phyloP scores from a whole-genome alignment of 805 yeast species.

The Cyberlindnera misumaiensis region DNA sequence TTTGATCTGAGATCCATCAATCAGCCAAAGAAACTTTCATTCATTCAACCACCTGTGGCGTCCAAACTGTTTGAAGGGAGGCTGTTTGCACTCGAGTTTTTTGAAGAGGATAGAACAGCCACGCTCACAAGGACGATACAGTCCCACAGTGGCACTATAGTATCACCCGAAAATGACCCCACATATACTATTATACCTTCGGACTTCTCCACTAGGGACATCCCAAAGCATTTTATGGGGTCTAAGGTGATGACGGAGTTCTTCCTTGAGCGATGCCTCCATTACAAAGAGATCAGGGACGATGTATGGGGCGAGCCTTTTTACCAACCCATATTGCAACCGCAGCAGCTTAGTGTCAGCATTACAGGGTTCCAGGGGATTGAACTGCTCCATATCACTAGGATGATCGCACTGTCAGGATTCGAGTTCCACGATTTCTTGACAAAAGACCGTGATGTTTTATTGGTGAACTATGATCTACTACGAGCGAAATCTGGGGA shows the following conservation, averaged over 20 bases:
- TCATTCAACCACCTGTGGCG: neutral
- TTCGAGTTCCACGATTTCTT: slow-evolving; percentile 44
- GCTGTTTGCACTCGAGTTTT: slow-evolving; percentile 38
- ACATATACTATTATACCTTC: slow-evolving; percentile 19
- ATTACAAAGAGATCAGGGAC: slow-evolving; percentile 38
- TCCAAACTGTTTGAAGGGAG: slow-evolving; percentile 34
- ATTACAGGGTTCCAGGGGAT: slow-evolving; percentile 75
- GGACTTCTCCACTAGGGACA: slow-evolving; percentile 7
- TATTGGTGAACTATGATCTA: slow-evolving; percentile 46
- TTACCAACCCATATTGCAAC: slow-evolving; percentile 14
- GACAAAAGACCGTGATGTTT: slow-evolving; percentile 43
- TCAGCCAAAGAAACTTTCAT: slow-evolving; percentile 1
- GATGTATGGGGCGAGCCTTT: slow-evolving; percentile 64
- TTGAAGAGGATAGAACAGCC: slow-evolving; percentile 28
- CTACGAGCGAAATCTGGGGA: slow-evolving; percentile 36
- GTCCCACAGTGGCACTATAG: slow-evolving; percentile 38
- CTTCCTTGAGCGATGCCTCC: slow-evolving; percentile 70
- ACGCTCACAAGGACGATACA: slow-evolving; percentile 36
- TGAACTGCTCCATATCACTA: slow-evolving; percentile 63
- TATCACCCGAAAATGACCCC: slow-evolving; percentile 3
- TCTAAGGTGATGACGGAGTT: slow-evolving; percentile 60
- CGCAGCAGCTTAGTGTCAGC: slow-evolving; percentile 24
- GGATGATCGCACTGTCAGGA: slow-evolving; percentile 48
- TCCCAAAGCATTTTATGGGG: slow-evolving; percentile 14
- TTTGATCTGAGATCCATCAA: neutral